Conservation (phyloP, 495 filamentous ascomycete genomes). For the Delitschia confertaspora region DNA sequence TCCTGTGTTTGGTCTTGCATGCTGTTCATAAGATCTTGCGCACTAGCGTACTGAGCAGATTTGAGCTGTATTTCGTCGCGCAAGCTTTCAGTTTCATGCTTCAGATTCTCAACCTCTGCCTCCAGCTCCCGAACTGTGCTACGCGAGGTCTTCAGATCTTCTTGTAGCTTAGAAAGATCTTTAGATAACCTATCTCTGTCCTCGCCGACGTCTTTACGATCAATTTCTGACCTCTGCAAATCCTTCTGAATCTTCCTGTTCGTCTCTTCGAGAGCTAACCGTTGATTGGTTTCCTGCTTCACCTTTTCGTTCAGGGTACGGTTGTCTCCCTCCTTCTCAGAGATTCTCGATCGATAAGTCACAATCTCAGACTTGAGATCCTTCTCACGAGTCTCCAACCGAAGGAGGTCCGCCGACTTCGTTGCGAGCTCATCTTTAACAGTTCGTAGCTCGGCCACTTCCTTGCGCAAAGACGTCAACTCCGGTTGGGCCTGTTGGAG, state of each 20-base stretch:
- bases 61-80: conserved; percentile 78
- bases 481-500: conserved; percentile 83
- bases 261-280: conserved; percentile 67
- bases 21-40: conserved; percentile 75
- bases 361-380: conserved; percentile 67
- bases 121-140: conserved; percentile 61
- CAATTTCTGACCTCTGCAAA: conserved; percentile 61
- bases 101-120: conserved; percentile 55
- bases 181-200: conserved; percentile 55
- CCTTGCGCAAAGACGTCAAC: conserved; percentile 61
- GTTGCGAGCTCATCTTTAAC: conserved; percentile 62
- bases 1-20: conserved; percentile 90
- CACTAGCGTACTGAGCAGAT: conserved; percentile 72
- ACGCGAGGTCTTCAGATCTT: conserved; percentile 57
- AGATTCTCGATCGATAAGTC: conserved; percentile 55
- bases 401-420: conserved; percentile 59
- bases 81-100: conserved; percentile 54
- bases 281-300: conserved; percentile 60
- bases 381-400: conserved; percentile 68
- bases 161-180: conserved; percentile 61
- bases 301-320: conserved; percentile 66
- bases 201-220: conserved; percentile 67
- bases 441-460: conserved; percentile 61
- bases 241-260: conserved; percentile 62
- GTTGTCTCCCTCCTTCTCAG: conserved; percentile 69